Percentiles rank a stretch among this genome's conserved stretches.
phyloP scores from a whole-genome alignment of 2,329 filamentous ascomycete genomes.

The Diplocarpon mali region DNA sequence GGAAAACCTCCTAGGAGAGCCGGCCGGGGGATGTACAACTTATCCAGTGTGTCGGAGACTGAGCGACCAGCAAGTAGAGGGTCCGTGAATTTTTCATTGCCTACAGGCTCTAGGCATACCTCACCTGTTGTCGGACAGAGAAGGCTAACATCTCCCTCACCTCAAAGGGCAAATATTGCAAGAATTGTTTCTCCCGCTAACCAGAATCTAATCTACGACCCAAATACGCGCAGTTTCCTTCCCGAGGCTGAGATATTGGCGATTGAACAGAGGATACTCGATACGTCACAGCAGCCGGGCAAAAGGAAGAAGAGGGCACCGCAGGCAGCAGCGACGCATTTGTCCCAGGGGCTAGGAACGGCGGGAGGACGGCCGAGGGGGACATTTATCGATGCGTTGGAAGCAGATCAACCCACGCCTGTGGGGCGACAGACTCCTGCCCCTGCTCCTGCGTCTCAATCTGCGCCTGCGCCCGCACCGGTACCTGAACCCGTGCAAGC shows the following conservation, averaged over 20 bases:
- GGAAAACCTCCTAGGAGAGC: conserved; percentile 13
- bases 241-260: conserved; percentile 35
- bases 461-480: not conserved
- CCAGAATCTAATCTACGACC: conserved; percentile 48
- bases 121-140: conserved; percentile 21
- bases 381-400: conserved; percentile 32
- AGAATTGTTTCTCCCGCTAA: conserved; percentile 23
- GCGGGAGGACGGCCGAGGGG: conserved; percentile 40
- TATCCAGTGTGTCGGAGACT: conserved; percentile 30
- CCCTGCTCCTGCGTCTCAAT: conserved; percentile 1
- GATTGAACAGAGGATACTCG: conserved; percentile 32
- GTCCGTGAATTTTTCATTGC: conserved; percentile 43
- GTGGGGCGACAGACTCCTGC: not conserved
- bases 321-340: conserved; percentile 30
- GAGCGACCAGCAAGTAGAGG: conserved; percentile 33
- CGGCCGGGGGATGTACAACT: conserved; percentile 18
- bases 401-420: conserved; percentile 3
- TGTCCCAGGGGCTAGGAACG: conserved; percentile 36
- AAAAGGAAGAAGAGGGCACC: conserved; percentile 29
- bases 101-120: conserved; percentile 29
- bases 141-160: conserved; percentile 25
- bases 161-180: conserved; percentile 21
- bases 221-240: conserved; percentile 55
- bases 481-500: not conserved
- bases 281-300: conserved; percentile 32